Evolutionary conservation across 2,329 filamentous ascomycete genomes (phyloP), one percentile per base, ranked within the genome.

Genomic region (Chaetomium globosum): DNA sequence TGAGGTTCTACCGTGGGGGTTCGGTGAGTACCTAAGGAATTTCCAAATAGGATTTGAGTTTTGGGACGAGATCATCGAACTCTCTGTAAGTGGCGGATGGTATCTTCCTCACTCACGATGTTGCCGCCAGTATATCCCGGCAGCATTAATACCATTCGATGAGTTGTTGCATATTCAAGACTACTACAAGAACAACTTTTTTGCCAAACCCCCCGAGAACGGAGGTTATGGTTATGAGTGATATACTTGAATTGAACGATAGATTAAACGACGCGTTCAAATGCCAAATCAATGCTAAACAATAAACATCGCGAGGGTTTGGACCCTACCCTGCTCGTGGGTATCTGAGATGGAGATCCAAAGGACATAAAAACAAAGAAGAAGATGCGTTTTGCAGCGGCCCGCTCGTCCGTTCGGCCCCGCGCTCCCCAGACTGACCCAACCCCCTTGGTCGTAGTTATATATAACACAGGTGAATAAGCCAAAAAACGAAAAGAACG

Each of bases 181-280:
- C 36, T 16, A 39, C 12, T 39, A 39, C 36, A 19, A 19, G 16
- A 19, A 43, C 39, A 43, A 19, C 16, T 43, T 43, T 9, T 10
- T 6, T 5, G 7, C 13, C 5, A 43, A 7, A 2, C 13, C 16
- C 39, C 4, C n/a, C 16, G 67, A 72, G 26, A 59, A 71, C 69
- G 36, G 49, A 65, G 54, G 72, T 69, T 60, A 71, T 67, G 54
- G 68, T 69, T 60, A 71, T 67, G 54, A 67, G 57, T 21, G 66
- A 59, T n/a, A 59, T 58, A 43, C 33, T 68, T 43, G 55, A 60
- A 48, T 21, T 9, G 46, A 31, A 31, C 7, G 52, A 21, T 23
- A 54, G 10, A 54, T 54, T 23, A 21, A 54, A 36, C 19, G 3
- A n/a, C 33, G 30, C 52, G 16, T 48, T 48, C 36, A 48, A 58